phyloP scores from a whole-genome alignment of 371 early-diverging fungal species.

The Phascolomyces articulosus region DNA sequence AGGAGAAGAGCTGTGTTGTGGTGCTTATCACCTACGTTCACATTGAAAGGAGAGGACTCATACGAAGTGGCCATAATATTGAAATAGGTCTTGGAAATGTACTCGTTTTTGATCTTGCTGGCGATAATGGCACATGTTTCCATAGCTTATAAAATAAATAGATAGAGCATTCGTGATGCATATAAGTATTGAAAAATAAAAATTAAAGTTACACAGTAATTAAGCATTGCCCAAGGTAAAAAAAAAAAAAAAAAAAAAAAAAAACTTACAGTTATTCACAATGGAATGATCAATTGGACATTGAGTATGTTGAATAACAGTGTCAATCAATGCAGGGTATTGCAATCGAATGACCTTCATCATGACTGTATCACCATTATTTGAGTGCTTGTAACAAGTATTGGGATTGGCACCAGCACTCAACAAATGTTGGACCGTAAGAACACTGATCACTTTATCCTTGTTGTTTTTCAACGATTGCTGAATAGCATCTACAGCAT shows the following conservation, averaged over 20 bases:
- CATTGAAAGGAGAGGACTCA: not conserved
- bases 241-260: not conserved
- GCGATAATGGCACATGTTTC: constrained; percentile 33
- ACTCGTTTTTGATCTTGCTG: constrained; percentile 12
- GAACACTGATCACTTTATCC: not conserved
- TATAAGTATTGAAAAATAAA: too few species aligned
- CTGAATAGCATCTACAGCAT: constrained; percentile 25
- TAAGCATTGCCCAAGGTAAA: not conserved
- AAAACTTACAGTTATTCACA: constrained; percentile 31
- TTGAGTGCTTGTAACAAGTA: constrained; percentile 10
- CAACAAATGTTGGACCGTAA: constrained; percentile 14
- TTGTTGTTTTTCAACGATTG: not conserved
- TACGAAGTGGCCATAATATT: not conserved
- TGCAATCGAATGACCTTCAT: constrained; percentile 25
- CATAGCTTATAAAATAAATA: constrained; percentile 3
- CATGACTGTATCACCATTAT: constrained; percentile 30
- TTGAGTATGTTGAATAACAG: constrained; percentile 9
- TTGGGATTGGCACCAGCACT: constrained; percentile 32
- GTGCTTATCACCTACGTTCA: constrained; percentile 26
- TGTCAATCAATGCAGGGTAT: constrained; percentile 15
- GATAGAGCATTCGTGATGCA: too few species aligned
- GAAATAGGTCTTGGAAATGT: constrained; percentile 12
- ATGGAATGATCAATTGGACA: constrained; percentile 21
- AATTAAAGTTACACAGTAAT: not conserved
- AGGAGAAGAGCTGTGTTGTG: constrained; percentile 30